Percentiles rank a stretch among this genome's conserved stretches.
phyloP scores from a whole-genome alignment of 2,329 filamentous ascomycete species.

The Sclerotinia sclerotiorum region DNA sequence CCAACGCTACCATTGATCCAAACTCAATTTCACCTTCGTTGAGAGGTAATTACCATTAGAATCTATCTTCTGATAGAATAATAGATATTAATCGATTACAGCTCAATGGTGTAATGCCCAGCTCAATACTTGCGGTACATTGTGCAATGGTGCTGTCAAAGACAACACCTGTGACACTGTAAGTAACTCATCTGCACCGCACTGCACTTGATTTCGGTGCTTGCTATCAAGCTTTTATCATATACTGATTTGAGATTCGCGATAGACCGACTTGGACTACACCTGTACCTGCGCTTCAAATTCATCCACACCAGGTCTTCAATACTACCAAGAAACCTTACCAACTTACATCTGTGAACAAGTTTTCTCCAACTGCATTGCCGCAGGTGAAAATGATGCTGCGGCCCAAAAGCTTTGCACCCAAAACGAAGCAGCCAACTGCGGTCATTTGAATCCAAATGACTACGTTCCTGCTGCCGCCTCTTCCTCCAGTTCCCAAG shows the following conservation, averaged over 20 bases:
- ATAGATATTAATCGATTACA: slow-evolving; percentile 36
- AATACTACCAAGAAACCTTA: slow-evolving; percentile 56
- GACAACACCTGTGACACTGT: slow-evolving; percentile 58
- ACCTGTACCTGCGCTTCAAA: slow-evolving; percentile 56
- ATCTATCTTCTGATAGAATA: neutral
- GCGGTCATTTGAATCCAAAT: slow-evolving; percentile 47
- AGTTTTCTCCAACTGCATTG: slow-evolving; percentile 52
- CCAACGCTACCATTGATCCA: slow-evolving; percentile 37
- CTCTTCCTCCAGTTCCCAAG: slow-evolving; percentile 44
- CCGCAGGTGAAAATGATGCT: slow-evolving; percentile 46
- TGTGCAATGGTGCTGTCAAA: slow-evolving; percentile 54
- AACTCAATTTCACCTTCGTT: slow-evolving; percentile 25
- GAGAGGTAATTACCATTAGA: slow-evolving; percentile 29
- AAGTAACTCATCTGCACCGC: slow-evolving; percentile 39
- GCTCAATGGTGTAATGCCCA: slow-evolving; percentile 59
- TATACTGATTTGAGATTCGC: neutral
- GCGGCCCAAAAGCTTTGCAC: slow-evolving; percentile 51
- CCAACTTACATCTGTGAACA: slow-evolving; percentile 60
- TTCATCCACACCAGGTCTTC: slow-evolving; percentile 54
- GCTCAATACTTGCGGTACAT: slow-evolving; percentile 57
- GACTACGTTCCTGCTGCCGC: slow-evolving; percentile 37
- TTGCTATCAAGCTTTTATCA: slow-evolving; percentile 17
- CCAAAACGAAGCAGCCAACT: slow-evolving; percentile 44
- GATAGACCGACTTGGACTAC: slow-evolving; percentile 51
- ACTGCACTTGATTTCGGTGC: neutral